Conservation (phyloP, 106 monocot genomes). For the Iris macrosiphon region DNA sequence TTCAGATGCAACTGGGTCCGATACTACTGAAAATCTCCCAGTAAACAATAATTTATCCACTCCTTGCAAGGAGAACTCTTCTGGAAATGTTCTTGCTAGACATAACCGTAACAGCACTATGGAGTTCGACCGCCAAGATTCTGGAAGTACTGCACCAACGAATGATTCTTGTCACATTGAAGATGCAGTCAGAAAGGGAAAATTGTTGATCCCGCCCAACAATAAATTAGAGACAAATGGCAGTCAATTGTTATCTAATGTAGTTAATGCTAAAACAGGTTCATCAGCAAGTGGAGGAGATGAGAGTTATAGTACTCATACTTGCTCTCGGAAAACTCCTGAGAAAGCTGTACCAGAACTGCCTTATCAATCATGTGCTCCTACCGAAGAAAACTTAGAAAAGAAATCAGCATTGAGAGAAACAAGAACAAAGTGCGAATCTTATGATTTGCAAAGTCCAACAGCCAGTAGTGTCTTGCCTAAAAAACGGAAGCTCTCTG, state of each 20-base stretch:
- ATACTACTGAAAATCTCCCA: conserved; percentile 1
- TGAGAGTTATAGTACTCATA: conserved; percentile 14
- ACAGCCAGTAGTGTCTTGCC: not conserved
- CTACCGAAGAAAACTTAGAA: not conserved
- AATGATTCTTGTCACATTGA: not conserved
- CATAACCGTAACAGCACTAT: not conserved
- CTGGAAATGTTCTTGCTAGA: not conserved
- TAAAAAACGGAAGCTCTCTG: conserved; percentile 17
- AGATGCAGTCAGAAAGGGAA: not conserved
- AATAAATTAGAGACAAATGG: conserved; percentile 3
- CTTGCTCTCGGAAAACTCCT: conserved; percentile 22
- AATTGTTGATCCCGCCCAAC: not conserved
- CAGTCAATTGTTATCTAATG: not conserved
- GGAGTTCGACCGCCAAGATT: not conserved
- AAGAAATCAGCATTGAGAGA: not conserved
- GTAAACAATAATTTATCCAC: conserved; percentile 7
- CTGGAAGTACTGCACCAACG: not conserved
- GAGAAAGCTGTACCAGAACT: conserved; percentile 19
- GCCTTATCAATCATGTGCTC: not conserved
- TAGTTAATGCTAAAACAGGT: not conserved
- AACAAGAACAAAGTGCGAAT: not conserved
- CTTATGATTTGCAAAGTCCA: conserved; percentile 13
- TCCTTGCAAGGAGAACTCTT: conserved; percentile 11
- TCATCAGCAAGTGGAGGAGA: conserved; percentile 4
- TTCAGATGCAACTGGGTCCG: conserved; percentile 3